Evolutionary conservation across 345 rosid species (phyloP).

Genomic region (Salix viminalis): DNA sequence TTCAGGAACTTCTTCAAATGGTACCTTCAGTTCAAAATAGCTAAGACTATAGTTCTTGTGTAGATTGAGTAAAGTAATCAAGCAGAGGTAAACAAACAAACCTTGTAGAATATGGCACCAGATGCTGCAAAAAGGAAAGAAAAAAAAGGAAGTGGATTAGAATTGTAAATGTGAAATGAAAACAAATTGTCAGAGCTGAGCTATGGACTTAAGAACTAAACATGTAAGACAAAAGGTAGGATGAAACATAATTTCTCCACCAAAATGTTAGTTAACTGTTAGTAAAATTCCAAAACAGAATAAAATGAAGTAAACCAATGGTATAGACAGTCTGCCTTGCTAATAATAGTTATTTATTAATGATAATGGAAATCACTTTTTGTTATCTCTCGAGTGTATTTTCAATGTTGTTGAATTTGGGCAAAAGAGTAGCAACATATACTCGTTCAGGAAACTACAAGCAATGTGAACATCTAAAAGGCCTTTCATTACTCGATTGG

Average conservation of each 20-base stretch:
- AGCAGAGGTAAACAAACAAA: conserved; percentile 22
- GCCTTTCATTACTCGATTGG: too few relatives aligned
- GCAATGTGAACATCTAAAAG: too few relatives aligned
- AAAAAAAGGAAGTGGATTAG: background rate
- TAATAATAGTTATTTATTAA: too few relatives aligned
- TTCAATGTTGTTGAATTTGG: too few relatives aligned
- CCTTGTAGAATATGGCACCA: conserved; percentile 72
- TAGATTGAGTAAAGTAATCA: conserved; percentile 5
- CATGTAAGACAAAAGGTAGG: too few relatives aligned
- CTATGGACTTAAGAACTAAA: background rate
- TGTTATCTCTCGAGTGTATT: too few relatives aligned
- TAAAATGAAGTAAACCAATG: background rate
- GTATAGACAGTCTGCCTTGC: too few relatives aligned
- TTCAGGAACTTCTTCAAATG: conserved; percentile 96
- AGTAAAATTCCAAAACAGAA: background rate
- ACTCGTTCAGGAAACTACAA: too few relatives aligned
- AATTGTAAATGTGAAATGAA: conserved; percentile 6
- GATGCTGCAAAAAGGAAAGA: conserved; percentile 45
- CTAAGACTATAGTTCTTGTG: background rate
- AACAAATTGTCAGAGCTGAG: background rate
- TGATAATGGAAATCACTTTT: too few relatives aligned
- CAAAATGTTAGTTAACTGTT: too few relatives aligned
- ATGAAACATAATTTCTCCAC: too few relatives aligned
- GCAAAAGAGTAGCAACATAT: too few relatives aligned
- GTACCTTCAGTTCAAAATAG: conserved; percentile 47